A percentile compares a stretch with the other conserved stretches of the same genome.
phyloP scores from a whole-genome alignment of 169 alveolate species.

The Babesia caballi region DNA sequence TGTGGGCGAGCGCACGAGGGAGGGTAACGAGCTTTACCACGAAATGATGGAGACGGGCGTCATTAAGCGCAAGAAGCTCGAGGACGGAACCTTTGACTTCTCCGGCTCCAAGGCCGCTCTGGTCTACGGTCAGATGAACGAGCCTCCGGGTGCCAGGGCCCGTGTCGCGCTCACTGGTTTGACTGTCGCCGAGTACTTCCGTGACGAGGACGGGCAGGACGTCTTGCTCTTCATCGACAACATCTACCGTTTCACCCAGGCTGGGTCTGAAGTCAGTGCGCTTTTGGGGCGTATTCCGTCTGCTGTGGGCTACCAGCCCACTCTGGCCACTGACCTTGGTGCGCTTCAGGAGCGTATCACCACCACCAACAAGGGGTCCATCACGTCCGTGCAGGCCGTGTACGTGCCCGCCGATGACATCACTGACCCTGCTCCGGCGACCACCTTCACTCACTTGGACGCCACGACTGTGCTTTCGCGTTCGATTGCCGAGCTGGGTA shows the following conservation, averaged over 20 bases:
- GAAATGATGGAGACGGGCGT: conserved; percentile 94
- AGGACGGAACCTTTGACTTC: conserved; percentile 77
- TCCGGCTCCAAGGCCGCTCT: conserved; percentile 95
- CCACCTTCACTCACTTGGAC: conserved; percentile 97
- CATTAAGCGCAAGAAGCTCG: conserved; percentile 68
- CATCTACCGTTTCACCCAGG: conserved; percentile 95
- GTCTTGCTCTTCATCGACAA: conserved; percentile 94
- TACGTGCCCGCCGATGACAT: conserved; percentile 98
- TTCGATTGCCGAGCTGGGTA: conserved; percentile 95
- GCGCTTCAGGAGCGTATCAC: conserved; percentile 95
- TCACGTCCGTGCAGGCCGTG: conserved; percentile 97
- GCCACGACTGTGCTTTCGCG: conserved; percentile 96
- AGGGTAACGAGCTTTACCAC: conserved; percentile 96
- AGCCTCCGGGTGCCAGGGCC: conserved; percentile 99
- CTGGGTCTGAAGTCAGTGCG: conserved; percentile 97
- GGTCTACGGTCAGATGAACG: conserved; percentile 98
- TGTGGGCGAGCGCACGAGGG: conserved; percentile 98
- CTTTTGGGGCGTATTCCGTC: conserved; percentile 95
- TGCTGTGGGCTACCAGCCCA: conserved; percentile 98
- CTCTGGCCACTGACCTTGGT: conserved; percentile 97
- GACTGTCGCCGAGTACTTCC: conserved; percentile 97
- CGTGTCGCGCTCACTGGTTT: conserved; percentile 96
- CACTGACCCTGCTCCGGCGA: conserved; percentile 99
- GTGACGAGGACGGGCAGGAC: conserved; percentile 96
- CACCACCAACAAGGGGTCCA: conserved; percentile 95